phyloP scores from a whole-genome alignment of 495 filamentous ascomycete species.

The Rostrohypoxylon terebratum region DNA sequence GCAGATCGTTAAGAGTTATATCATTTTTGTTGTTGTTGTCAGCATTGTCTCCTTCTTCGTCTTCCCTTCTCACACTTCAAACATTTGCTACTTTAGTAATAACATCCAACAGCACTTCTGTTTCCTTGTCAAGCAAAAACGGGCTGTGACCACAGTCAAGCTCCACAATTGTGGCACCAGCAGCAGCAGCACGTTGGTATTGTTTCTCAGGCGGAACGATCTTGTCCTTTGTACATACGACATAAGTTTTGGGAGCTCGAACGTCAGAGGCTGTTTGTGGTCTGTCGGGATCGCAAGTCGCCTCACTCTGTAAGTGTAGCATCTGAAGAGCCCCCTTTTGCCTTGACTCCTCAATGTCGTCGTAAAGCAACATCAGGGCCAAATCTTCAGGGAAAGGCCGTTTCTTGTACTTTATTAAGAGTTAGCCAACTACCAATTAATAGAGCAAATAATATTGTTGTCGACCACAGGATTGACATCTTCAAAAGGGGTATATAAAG shows the following conservation, averaged over 20 bases:
- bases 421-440: background rate
- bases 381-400: background rate
- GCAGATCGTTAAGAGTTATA: background rate
- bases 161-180: slow-evolving; percentile 23
- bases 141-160: slow-evolving; percentile 33
- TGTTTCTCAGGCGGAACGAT: slow-evolving; percentile 21
- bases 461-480: background rate
- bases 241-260: slow-evolving; percentile 29
- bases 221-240: slow-evolving; percentile 37
- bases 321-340: slow-evolving; percentile 39
- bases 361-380: slow-evolving; percentile 47
- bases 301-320: slow-evolving; percentile 19
- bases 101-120: slow-evolving; percentile 11
- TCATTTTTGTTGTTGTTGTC: background rate
- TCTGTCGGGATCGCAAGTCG: background rate
- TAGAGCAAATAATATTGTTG: background rate
- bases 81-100: slow-evolving; percentile 12
- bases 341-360: slow-evolving; percentile 39
- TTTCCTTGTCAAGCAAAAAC: slow-evolving; percentile 30
- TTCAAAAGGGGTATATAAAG: background rate
- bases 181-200: slow-evolving; percentile 14
- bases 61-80: background rate
- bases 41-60: background rate
- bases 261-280: slow-evolving; percentile 15
- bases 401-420: slow-evolving; percentile 6